Base-by-base conservation (phyloP, 495 filamentous ascomycete species). In the Friedmanniomyces endolithicus region DNA sequence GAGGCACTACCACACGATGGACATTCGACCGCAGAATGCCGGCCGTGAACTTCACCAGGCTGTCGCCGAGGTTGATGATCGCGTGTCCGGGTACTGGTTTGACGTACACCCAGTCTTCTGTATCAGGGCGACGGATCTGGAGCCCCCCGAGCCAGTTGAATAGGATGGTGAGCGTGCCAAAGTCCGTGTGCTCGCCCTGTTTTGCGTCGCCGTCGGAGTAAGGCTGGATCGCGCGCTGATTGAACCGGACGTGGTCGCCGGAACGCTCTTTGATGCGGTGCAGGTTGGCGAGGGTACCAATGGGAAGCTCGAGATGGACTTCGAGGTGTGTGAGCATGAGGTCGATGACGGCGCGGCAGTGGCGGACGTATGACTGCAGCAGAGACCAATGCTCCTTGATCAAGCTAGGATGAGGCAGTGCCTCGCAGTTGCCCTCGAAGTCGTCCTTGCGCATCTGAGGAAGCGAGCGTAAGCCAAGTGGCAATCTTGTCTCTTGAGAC, bases 11-110 rank as follows among this genome's bases (percentile, higher is more conserved):
- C 17, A 85, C 81, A 3, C 82, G 72, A 63, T 85, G 82, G 11
- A 83, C 77, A 59, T 81, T 83, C 1, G 73, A 75, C 20, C 80
- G 73, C 40, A 85, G 63, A 17, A 78, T 58, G 6, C 80, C 79
- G 40, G 75, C 76, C 9, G 78, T 79, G 61, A 85, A 84, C 40
- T 78, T 80, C 14, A 78, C 76, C 67, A 83, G 74, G 9, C 79
- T 78, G 54, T 86, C 83, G 0, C 81, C 82, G 0, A 86, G 71
- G 53, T 86, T 85, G 47, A 85, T 68, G 35, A 86, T 77, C 11
- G 74, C 75, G 51, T 77, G 75, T 0, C 80, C 78, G 1, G 70
- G 72, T 14, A 82, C 59, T 0, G 83, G 82, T 29, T 73, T 70
- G 11, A 86, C 79, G 63, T 78, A 84, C 1, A 70, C 60, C 82